Evolutionary conservation across 768 basidiomycete genomes (phyloP).

Genomic region (Lentinula lateritia): DNA sequence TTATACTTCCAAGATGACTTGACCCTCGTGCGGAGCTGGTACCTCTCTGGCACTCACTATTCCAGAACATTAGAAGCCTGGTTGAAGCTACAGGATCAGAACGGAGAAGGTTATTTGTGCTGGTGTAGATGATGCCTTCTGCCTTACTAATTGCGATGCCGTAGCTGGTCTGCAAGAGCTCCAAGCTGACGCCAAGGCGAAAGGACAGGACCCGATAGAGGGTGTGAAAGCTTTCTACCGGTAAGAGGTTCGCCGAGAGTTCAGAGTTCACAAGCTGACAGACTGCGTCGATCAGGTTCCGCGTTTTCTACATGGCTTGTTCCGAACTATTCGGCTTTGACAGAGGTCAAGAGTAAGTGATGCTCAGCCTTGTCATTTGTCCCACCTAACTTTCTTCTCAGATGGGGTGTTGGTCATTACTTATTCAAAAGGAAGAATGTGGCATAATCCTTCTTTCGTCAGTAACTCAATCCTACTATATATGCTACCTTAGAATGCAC

Average conservation of each 20-base stretch:
- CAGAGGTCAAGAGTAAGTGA: constrained; percentile 54
- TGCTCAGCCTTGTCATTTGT: constrained; percentile 11
- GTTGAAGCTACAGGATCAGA: constrained; percentile 52
- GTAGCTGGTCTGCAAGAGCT: constrained; percentile 43
- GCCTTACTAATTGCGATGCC: not conserved
- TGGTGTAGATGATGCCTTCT: not conserved
- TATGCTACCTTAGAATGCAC: too few relatives aligned
- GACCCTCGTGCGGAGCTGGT: constrained; percentile 54
- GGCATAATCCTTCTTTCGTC: not conserved
- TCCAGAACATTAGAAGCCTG: constrained; percentile 61
- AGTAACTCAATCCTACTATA: too few relatives aligned
- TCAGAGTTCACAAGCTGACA: not conserved
- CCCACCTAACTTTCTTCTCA: constrained; percentile 13
- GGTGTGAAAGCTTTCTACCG: constrained; percentile 56
- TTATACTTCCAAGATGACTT: constrained; percentile 63
- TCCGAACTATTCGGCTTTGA: constrained; percentile 64
- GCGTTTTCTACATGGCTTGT: constrained; percentile 70
- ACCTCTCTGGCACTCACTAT: constrained; percentile 59
- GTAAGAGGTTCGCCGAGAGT: constrained; percentile 15
- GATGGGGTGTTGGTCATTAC: constrained; percentile 57
- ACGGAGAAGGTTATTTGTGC: constrained; percentile 31
- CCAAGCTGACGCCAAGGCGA: constrained; percentile 38
- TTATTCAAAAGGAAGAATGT: constrained; percentile 31
- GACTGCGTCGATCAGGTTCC: constrained; percentile 34
- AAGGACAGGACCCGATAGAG: constrained; percentile 41